These are phyloP conservation scores for Leptographium procerum DNA, from an alignment of 2,329 filamentous ascomycete genomes.

Conservation along the genomic window DNA sequence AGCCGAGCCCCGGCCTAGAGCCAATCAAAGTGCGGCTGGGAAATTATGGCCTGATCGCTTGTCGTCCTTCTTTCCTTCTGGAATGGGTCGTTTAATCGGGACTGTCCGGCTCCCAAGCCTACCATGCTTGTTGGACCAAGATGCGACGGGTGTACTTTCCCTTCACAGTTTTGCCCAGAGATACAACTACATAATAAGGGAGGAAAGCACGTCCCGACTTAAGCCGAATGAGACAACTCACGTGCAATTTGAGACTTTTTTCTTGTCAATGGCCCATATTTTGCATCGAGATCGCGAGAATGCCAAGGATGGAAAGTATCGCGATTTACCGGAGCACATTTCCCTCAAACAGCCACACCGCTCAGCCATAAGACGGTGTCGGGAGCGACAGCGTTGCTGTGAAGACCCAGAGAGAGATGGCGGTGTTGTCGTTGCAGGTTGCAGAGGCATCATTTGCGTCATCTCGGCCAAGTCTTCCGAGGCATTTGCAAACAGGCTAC, in stretches of 20 bases:
- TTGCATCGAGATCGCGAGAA: background rate
- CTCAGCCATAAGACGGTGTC: background rate
- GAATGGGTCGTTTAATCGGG: background rate
- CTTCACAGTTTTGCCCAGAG: background rate
- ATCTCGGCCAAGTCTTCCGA: too few species aligned
- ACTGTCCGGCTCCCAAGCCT: background rate
- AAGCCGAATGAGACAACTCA: background rate
- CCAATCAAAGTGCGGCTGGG: background rate
- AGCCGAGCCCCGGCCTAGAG: background rate
- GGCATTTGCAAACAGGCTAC: too few species aligned
- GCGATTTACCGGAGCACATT: background rate
- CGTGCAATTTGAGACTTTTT: background rate
- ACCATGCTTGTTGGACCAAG: background rate
- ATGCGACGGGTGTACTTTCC: background rate
- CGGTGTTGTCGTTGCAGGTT: too few species aligned
- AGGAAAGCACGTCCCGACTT: background rate
- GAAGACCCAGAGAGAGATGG: too few species aligned
- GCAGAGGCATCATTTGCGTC: too few species aligned
- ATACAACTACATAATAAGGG: too few species aligned
- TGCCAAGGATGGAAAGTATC: background rate
- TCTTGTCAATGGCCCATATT: background rate
- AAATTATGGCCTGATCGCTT: background rate
- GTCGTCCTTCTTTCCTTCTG: background rate
- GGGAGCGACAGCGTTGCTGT: too few species aligned
- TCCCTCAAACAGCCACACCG: background rate